A percentile compares a stretch with the other conserved stretches of the same genome.
Evolutionary conservation across 495 filamentous ascomycete species (phyloP).

Genomic region (Aspergillus bertholletiae): DNA sequence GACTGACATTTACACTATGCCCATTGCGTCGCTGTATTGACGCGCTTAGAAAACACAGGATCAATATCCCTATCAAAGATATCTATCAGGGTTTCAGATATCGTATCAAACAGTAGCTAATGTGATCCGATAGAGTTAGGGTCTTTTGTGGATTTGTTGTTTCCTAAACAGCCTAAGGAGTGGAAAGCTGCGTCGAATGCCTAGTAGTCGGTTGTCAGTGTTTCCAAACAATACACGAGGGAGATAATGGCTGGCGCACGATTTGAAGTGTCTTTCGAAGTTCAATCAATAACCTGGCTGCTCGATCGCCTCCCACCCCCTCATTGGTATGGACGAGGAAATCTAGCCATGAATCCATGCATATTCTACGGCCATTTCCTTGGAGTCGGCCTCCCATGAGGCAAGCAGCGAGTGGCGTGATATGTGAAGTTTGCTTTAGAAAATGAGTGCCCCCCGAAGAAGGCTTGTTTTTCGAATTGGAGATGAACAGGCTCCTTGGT

Average conservation of each 20-base stretch:
- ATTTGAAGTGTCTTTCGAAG: conserved; percentile 40
- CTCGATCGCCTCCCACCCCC: conserved; percentile 11
- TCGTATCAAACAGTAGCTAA: not conserved
- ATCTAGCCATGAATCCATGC: conserved; percentile 49
- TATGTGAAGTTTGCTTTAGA: conserved; percentile 33
- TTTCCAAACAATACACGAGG: not conserved
- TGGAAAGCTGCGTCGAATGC: not conserved
- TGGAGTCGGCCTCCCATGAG: conserved; percentile 51
- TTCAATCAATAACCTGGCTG: conserved; percentile 37
- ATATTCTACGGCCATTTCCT: conserved; percentile 23
- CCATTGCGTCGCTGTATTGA: not conserved
- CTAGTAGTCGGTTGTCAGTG: not conserved
- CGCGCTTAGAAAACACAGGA: not conserved
- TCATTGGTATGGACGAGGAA: conserved; percentile 27
- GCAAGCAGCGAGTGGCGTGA: conserved; percentile 40
- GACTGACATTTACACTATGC: not conserved
- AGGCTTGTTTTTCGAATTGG: not conserved
- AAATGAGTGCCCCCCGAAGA: not conserved
- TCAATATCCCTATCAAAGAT: conserved; percentile 3
- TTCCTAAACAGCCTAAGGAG: not conserved
- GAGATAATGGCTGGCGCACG: conserved; percentile 3
- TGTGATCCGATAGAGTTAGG: not conserved
- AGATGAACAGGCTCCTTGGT: not conserved
- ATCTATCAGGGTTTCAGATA: not conserved
- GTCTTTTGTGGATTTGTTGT: not conserved